These are phyloP conservation scores for Elsinoe australis DNA, from an alignment of 2,329 filamentous ascomycete genomes.

Conservation along the genomic window DNA sequence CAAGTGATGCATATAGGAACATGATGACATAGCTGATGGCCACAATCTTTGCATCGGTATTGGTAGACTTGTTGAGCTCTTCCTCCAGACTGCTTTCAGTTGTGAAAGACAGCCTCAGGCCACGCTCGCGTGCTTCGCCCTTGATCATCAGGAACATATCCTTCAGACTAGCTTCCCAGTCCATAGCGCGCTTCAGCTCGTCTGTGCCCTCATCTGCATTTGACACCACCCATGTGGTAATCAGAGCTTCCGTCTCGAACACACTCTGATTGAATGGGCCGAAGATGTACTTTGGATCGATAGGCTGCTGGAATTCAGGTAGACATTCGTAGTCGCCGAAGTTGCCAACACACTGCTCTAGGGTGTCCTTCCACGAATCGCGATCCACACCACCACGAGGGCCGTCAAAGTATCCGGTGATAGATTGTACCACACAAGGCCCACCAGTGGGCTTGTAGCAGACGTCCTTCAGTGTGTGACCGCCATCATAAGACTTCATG, in stretches of 20 bases:
- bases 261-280: constrained; percentile 67
- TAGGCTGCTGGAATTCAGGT: constrained; percentile 79
- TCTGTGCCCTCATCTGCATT: constrained; percentile 70
- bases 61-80: constrained; percentile 95
- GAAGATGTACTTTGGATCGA: constrained; percentile 77
- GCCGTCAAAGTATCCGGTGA: constrained; percentile 80
- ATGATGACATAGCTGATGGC: constrained; percentile 96
- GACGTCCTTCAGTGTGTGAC: constrained; percentile 67
- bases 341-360: constrained; percentile 62
- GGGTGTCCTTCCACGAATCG: constrained; percentile 61
- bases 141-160: constrained; percentile 68
- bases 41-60: constrained; percentile 95
- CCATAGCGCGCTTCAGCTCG: constrained; percentile 66
- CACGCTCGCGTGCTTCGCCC: constrained; percentile 66
- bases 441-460: constrained; percentile 90
- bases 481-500: constrained; percentile 61
- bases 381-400: constrained; percentile 55
- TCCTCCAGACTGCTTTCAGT: constrained; percentile 92
- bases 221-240: constrained; percentile 90
- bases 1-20: constrained; percentile 94
- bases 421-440: constrained; percentile 84
- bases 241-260: constrained; percentile 67
- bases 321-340: constrained; percentile 50
- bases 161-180: constrained; percentile 80
- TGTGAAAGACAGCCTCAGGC: constrained; percentile 83